A percentile compares a stretch with the other conserved stretches of the same genome.
Conservation (phyloP, 306 rosid genomes). For the Citrullus mucosospermus region DNA sequence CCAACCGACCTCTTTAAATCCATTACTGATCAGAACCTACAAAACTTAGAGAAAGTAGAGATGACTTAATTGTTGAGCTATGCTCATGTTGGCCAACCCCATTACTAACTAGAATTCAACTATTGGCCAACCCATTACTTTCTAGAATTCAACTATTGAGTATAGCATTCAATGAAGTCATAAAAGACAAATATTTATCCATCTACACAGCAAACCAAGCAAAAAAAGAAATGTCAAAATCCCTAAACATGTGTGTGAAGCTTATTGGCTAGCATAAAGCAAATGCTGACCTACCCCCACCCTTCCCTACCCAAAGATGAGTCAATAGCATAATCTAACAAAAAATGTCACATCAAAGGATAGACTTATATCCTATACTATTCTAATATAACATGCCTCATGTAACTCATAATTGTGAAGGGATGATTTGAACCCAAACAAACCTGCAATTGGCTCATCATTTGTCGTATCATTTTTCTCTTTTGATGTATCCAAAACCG, state of each 20-base stretch:
- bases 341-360: neutral
- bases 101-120: too few species aligned
- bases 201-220: neutral
- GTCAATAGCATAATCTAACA: neutral
- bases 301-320: neutral
- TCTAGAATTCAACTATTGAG: neutral
- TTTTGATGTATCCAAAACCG: constrained; percentile 53
- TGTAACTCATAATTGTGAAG: neutral
- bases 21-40: neutral
- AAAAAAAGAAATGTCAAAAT: too few species aligned
- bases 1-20: neutral
- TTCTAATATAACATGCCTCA: neutral
- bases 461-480: constrained; percentile 23
- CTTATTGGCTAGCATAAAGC: neutral
- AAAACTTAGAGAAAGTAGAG: neutral
- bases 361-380: neutral
- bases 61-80: neutral
- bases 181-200: neutral
- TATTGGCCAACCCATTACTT: neutral
- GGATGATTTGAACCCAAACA: neutral
- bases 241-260: neutral
- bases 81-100: neutral
- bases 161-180: too few species aligned
- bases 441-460: constrained; percentile 34
- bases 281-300: neutral